Percentiles rank a stretch among this genome's conserved stretches.
Evolutionary conservation across 1,284 basidiomycete genomes (phyloP).

Genomic region (Melampsora americana): DNA sequence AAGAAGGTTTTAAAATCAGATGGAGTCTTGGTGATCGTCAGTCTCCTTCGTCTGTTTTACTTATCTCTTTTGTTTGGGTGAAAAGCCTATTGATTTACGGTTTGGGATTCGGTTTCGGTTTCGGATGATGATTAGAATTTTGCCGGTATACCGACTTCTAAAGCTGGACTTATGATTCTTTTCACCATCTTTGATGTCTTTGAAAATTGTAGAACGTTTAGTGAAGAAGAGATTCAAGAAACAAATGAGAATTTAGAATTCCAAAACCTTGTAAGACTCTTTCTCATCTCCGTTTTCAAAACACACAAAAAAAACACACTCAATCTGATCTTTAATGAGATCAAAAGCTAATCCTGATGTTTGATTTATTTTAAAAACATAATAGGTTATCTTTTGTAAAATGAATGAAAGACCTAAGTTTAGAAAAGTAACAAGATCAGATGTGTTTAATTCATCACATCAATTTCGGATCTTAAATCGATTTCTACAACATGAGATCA

Average conservation of each 20-base stretch:
- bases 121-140: slow-evolving; percentile 63
- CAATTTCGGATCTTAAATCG: slow-evolving; percentile 40
- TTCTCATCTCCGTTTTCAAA: neutral
- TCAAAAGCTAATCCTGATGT: too few species aligned
- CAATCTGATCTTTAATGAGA: too few species aligned
- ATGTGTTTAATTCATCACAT: slow-evolving; percentile 26
- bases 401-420: slow-evolving; percentile 11
- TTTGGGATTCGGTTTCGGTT: slow-evolving; percentile 29
- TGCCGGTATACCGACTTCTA: slow-evolving; percentile 66
- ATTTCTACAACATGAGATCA: slow-evolving; percentile 45
- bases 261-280: slow-evolving; percentile 47
- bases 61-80: neutral
- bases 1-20: slow-evolving; percentile 65
- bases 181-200: slow-evolving; percentile 68
- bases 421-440: slow-evolving; percentile 27
- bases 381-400: slow-evolving; percentile 40
- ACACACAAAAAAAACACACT: neutral
- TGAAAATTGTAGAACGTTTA: slow-evolving; percentile 72
- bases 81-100: neutral
- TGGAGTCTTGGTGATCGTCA: slow-evolving; percentile 74
- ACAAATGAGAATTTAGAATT: slow-evolving; percentile 6
- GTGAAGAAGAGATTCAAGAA: slow-evolving; percentile 59
- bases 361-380: too few species aligned
- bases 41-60: slow-evolving; percentile 52
- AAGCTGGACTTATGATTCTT: slow-evolving; percentile 66